Percentiles rank a stretch among this genome's conserved stretches.
These are phyloP conservation scores for Dalbergia oliveri DNA, from an alignment of 306 rosid genomes.

Conservation along the genomic window DNA sequence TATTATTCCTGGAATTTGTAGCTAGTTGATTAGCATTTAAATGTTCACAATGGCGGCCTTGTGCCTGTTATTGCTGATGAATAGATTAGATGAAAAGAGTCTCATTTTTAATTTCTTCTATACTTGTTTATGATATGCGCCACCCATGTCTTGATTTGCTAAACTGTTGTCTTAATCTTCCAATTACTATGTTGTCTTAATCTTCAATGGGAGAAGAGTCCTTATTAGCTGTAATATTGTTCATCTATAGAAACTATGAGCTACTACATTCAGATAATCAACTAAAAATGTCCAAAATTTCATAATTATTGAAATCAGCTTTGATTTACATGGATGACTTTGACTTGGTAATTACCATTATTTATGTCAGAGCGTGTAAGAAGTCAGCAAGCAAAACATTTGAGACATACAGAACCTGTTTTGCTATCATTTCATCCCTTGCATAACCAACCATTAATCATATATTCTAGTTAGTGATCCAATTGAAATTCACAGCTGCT, in stretches of 20 bases:
- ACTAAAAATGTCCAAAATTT: constrained; percentile 32
- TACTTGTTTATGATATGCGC: too few species aligned
- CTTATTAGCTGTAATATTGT: constrained; percentile 15
- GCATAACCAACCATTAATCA: constrained; percentile 33
- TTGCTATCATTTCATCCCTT: constrained; percentile 40
- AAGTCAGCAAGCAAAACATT: constrained; percentile 48
- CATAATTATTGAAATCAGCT: constrained; percentile 40
- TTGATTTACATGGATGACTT: constrained; percentile 51
- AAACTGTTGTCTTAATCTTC: too few species aligned
- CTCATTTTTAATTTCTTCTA: too few species aligned
- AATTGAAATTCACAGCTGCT: constrained; percentile 29
- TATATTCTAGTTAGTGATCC: constrained; percentile 10
- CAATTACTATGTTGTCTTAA: too few species aligned
- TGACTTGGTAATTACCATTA: constrained; percentile 56
- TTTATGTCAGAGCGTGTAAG: constrained; percentile 53
- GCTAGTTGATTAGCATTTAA: too few species aligned
- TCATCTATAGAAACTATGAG: constrained; percentile 41
- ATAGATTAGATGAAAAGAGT: too few species aligned
- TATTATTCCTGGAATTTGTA: too few species aligned
- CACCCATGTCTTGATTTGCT: too few species aligned
- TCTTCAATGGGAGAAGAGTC: too few species aligned
- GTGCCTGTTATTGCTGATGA: too few species aligned
- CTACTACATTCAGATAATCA: constrained; percentile 43
- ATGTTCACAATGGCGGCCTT: too few species aligned
- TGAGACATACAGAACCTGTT: constrained; percentile 33